phyloP scores from a whole-genome alignment of 2,329 filamentous ascomycete genomes.

The Ophiostoma himal-ulmi region DNA sequence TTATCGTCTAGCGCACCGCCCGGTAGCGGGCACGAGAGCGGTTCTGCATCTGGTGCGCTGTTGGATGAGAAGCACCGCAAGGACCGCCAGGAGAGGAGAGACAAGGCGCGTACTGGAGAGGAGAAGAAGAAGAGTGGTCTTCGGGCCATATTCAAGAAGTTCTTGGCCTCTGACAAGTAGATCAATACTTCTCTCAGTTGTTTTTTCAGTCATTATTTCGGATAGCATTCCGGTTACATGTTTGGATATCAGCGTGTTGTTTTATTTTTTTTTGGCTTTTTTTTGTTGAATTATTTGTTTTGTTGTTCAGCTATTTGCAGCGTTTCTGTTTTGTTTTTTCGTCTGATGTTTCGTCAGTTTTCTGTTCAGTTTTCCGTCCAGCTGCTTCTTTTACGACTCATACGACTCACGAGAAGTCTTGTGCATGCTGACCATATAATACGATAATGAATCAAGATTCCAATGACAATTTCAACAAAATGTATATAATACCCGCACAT shows the following conservation, averaged over 20 bases:
- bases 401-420: background rate
- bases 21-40: background rate
- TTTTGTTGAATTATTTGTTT: background rate
- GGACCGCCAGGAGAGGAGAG: constrained; percentile 26
- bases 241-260: background rate
- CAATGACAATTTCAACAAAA: background rate
- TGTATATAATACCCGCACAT: background rate
- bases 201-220: background rate
- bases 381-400: background rate
- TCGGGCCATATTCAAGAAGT: constrained; percentile 25
- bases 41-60: background rate
- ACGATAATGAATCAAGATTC: background rate
- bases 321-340: background rate
- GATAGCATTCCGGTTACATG: background rate
- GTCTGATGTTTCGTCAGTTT: background rate
- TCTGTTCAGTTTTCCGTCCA: background rate
- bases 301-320: background rate
- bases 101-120: constrained; percentile 21
- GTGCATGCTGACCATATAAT: background rate
- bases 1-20: constrained; percentile 12
- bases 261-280: background rate
- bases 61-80: constrained; percentile 27
- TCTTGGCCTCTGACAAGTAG: constrained; percentile 18
- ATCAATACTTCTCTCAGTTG: background rate
- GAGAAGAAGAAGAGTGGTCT: constrained; percentile 24